phyloP scores from a whole-genome alignment of 495 filamentous ascomycete species.

The Massariosphaeria phaeospora region DNA sequence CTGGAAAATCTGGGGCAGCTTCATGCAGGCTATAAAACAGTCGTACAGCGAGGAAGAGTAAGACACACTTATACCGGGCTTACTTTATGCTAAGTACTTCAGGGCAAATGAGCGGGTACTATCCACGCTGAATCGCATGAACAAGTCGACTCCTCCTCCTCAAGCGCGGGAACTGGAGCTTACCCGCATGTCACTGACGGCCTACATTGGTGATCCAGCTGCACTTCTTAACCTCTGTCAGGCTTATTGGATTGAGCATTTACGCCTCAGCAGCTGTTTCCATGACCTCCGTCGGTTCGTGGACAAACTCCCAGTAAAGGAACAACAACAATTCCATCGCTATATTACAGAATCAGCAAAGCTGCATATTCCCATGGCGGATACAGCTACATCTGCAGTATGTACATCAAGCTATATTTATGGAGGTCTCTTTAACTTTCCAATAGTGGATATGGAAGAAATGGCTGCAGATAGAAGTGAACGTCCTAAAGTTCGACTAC shows the following conservation, averaged over 20 bases:
- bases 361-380: neutral
- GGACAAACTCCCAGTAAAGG: neutral
- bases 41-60: neutral
- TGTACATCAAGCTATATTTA: no score
- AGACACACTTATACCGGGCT: neutral
- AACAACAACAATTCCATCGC: constrained; percentile 11
- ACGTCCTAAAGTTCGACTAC: constrained; percentile 25
- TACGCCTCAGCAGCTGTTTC: constrained; percentile 10
- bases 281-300: constrained; percentile 23
- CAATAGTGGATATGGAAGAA: neutral
- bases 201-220: neutral
- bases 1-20: constrained; percentile 3
- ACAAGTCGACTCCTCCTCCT: no score
- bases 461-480: constrained; percentile 23
- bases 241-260: constrained; percentile 14
- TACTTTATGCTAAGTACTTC: neutral
- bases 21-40: neutral
- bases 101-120: no score
- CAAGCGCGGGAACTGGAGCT: neutral
- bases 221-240: constrained; percentile 2
- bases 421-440: neutral
- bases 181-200: neutral
- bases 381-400: no score
- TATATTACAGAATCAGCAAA: constrained; percentile 2
- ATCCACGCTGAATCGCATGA: no score